Evolutionary conservation across 352 stramenopile genomes (phyloP).

Genomic region (Plasmopara viticola): DNA sequence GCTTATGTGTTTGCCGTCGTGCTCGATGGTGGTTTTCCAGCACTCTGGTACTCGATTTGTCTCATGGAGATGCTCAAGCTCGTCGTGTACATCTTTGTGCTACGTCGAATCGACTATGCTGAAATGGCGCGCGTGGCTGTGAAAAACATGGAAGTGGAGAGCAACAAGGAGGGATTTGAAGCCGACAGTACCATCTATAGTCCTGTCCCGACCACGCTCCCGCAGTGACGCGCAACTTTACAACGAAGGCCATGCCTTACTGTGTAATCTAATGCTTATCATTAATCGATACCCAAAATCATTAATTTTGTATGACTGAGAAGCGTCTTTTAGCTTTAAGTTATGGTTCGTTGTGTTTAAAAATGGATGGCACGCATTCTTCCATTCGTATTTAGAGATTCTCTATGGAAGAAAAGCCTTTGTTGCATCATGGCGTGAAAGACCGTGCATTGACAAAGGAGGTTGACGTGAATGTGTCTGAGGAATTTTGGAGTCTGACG

Average conservation of each 20-base stretch:
- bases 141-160: conserved; percentile 26
- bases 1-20: conserved; percentile 21
- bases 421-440: conserved; percentile 9
- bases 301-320: too few species aligned
- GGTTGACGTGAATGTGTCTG: conserved; percentile 38
- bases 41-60: conserved; percentile 29
- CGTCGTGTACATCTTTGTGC: conserved; percentile 16
- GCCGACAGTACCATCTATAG: conserved; percentile 19
- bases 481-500: conserved; percentile 58
- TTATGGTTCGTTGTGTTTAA: conserved; percentile 9
- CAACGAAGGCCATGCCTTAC: too few species aligned
- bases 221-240: too few species aligned
- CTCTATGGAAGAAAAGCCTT: conserved; percentile 17
- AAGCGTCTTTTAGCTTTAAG: conserved; percentile 4
- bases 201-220: conserved; percentile 19
- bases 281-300: too few species aligned
- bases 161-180: conserved; percentile 19
- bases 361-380: too few species aligned
- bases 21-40: conserved; percentile 16
- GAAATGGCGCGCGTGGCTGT: conserved; percentile 20
- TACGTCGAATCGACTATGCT: conserved; percentile 19
- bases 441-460: conserved; percentile 16
- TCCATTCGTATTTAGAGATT: too few species aligned
- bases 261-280: too few species aligned
- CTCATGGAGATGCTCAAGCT: conserved; percentile 29